Base-by-base conservation (phyloP, 2,329 filamentous ascomycete species). In the Penicillium sp. region DNA sequence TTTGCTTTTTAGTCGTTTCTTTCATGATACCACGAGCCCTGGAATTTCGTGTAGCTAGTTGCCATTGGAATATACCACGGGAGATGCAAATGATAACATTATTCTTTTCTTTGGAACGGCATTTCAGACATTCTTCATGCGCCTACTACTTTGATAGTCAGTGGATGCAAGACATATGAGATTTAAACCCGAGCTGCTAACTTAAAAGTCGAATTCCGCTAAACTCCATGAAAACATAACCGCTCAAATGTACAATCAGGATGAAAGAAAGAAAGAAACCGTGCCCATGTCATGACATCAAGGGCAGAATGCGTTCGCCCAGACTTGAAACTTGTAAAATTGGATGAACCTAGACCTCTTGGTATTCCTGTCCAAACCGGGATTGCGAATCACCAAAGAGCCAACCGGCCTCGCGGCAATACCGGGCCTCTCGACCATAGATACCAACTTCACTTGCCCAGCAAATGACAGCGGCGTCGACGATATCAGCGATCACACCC, bases 391-490 rank as follows among this genome's bases (percentile, higher is more conserved):
- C 89, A 18, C 91, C 90, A 78, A 97, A 96, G 45, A 97, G 75
- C 73, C 90, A 87, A 6, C 90, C 92, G 3, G 93, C 93, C 74
- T 97, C 93, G 56, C 94, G 86, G 73, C 93, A 97, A 75, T 96
- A 97, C 44, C 89, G 86, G 42, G 81, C 83, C 62, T 85, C 83
- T 47, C 73, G 72, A 9, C 78, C 76, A 50, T 83, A 83, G 75
- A 87, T 87, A 48, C 83, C 84, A 62, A 74, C 88, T 82, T 99
- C 94, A 66, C 90, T 96, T 24, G 90, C 92, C 83, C 96, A 97
- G 77, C 94, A 99, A 11, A 99, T 88, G 22, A 97, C 83, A 34
- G 91, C 87, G 3, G 89, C 92, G 72, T 96, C 92, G 4, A 96
- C 84, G 48, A 96, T 92, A 49, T 90, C 90, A 48, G 89, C 89